These are phyloP conservation scores for Capsicum pubescens DNA, from an alignment of 257 asterid species.

Conservation along the genomic window DNA sequence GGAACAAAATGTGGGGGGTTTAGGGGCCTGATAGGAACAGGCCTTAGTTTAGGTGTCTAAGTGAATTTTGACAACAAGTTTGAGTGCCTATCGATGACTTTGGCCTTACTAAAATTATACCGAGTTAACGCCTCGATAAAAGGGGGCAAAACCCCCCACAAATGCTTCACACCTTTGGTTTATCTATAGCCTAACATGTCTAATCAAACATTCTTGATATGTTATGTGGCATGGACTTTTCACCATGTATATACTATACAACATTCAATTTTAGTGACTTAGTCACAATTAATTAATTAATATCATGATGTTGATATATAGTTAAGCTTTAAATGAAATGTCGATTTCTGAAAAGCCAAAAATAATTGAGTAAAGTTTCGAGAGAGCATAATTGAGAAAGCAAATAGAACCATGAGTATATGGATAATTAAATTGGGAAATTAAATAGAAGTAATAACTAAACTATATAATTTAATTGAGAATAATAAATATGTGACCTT, in stretches of 20 bases:
- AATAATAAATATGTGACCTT: not conserved
- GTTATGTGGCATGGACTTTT: not conserved
- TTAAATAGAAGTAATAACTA: not conserved
- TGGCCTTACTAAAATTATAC: too few relatives aligned
- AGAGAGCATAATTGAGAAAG: not conserved
- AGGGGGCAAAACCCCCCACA: not conserved
- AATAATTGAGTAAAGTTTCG: not conserved
- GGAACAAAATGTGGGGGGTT: too few relatives aligned
- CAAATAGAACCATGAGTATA: not conserved
- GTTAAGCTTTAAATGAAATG: conserved; percentile 18
- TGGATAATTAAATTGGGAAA: not conserved
- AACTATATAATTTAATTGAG: not conserved
- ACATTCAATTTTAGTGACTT: not conserved
- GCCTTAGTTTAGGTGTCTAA: too few relatives aligned
- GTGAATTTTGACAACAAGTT: too few relatives aligned
- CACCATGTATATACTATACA: not conserved
- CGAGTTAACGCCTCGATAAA: not conserved
- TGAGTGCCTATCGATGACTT: too few relatives aligned
- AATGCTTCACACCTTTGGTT: not conserved
- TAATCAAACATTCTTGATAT: not conserved
- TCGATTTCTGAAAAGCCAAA: not conserved
- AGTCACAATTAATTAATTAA: not conserved
- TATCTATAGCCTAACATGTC: not conserved
- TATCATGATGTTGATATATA: not conserved
- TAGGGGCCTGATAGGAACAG: too few relatives aligned